Conservation (phyloP, 2,329 filamentous ascomycete genomes). For the Colletotrichum phormii region DNA sequence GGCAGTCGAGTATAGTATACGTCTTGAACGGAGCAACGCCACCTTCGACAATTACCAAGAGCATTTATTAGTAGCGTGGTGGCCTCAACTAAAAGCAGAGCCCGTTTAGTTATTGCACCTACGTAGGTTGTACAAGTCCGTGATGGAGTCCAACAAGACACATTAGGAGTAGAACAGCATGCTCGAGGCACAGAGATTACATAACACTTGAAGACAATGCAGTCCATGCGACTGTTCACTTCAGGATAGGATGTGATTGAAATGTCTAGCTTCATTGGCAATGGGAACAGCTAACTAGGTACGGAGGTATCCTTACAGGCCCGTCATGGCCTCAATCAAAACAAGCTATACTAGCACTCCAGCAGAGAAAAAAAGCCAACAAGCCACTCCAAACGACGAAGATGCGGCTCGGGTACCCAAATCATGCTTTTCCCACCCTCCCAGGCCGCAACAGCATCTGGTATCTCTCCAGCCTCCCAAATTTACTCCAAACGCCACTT, state of each 20-base stretch:
- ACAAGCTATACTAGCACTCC: conserved; percentile 32
- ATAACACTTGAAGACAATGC: background rate
- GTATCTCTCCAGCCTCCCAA: conserved; percentile 38
- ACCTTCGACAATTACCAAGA: too few relatives aligned
- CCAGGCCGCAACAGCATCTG: conserved; percentile 36
- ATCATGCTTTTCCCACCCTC: conserved; percentile 34
- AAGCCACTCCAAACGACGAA: conserved; percentile 28
- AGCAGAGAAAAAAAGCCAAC: conserved; percentile 8
- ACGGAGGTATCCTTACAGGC: conserved; percentile 30
- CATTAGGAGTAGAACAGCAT: background rate
- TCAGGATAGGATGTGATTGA: background rate
- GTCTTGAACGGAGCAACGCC: too few relatives aligned
- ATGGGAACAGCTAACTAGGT: conserved; percentile 22
- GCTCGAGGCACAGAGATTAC: background rate
- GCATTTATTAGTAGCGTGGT: too few relatives aligned
- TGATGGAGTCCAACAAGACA: too few relatives aligned
- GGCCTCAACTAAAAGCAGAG: too few relatives aligned
- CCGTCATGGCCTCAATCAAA: conserved; percentile 15
- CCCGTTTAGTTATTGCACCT: too few relatives aligned
- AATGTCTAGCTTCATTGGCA: conserved; percentile 26
- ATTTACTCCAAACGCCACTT: conserved; percentile 40
- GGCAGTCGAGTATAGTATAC: too few relatives aligned
- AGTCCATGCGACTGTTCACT: background rate
- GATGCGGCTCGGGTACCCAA: conserved; percentile 32
- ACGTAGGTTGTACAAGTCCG: too few relatives aligned